A percentile compares a stretch with the other conserved stretches of the same genome.
phyloP scores from a whole-genome alignment of 352 stramenopile genomes.

The Pythium rishiriense region DNA sequence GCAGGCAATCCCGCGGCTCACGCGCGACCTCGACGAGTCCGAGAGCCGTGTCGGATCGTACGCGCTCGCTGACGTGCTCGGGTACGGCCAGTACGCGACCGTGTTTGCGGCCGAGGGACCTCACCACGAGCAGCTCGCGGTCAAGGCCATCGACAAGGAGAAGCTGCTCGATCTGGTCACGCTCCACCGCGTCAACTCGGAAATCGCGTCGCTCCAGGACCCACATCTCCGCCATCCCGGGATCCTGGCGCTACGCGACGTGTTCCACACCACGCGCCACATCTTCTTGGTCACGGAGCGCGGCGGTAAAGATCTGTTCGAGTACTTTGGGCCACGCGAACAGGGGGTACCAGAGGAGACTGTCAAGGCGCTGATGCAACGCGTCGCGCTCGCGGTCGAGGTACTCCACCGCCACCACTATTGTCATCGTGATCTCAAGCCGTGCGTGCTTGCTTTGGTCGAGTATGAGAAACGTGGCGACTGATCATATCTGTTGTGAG shows the following conservation, averaged over 20 bases:
- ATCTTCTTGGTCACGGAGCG: slow-evolving; percentile 87
- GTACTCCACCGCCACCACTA: slow-evolving; percentile 66
- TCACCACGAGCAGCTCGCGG: slow-evolving; percentile 38
- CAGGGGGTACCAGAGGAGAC: slow-evolving; percentile 49
- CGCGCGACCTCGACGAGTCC: slow-evolving; percentile 47
- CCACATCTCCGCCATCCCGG: slow-evolving; percentile 53
- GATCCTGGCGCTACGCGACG: slow-evolving; percentile 66
- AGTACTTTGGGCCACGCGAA: slow-evolving; percentile 61
- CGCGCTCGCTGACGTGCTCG: slow-evolving; percentile 63
- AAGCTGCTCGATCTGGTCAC: slow-evolving; percentile 75
- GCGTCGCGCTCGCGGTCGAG: slow-evolving; percentile 52
- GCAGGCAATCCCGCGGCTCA: slow-evolving; percentile 51
- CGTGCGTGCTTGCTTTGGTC: slow-evolving; percentile 33
- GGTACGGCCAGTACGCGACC: slow-evolving; percentile 83
- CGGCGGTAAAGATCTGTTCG: slow-evolving; percentile 83
- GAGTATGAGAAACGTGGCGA: too few relatives aligned
- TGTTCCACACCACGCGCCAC: slow-evolving; percentile 74
- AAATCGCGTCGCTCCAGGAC: slow-evolving; percentile 79
- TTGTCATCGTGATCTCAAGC: slow-evolving; percentile 80
- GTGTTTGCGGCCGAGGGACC: slow-evolving; percentile 54
- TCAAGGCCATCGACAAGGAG: slow-evolving; percentile 88
- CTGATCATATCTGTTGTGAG: not conserved
- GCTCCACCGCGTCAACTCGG: slow-evolving; percentile 73
- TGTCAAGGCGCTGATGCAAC: slow-evolving; percentile 43
- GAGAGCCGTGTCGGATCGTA: slow-evolving; percentile 64